A percentile compares a stretch with the other conserved stretches of the same genome.
Evolutionary conservation across 2,329 filamentous ascomycete species (phyloP).

Genomic region (Neurospora sp.): DNA sequence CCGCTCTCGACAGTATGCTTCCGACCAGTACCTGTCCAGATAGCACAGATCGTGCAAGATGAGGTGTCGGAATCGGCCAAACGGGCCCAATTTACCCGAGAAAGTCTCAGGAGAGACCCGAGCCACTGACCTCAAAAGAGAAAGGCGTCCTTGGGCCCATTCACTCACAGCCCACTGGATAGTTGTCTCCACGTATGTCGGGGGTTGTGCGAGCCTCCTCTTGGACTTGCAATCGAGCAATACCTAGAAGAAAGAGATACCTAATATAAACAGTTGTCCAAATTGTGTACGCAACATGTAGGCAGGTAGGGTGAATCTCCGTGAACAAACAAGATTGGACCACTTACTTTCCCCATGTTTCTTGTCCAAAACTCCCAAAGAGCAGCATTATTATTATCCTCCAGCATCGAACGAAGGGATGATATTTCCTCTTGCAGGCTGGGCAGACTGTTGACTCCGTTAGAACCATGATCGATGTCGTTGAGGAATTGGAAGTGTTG

Average conservation of each 20-base stretch:
- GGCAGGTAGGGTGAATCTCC: not conserved
- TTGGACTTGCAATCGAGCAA: not conserved
- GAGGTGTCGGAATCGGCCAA: not conserved
- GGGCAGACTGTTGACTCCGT: no score
- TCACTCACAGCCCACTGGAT: not conserved
- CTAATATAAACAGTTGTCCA: not conserved
- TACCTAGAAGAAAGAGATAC: not conserved
- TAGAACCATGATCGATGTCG: no score
- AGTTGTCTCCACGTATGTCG: not conserved
- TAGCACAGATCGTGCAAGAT: not conserved
- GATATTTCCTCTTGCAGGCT: not conserved
- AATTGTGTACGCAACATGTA: not conserved
- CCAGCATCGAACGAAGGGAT: not conserved
- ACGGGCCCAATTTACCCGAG: not conserved
- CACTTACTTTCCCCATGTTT: not conserved
- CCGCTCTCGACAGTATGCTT: not conserved
- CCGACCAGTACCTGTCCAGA: not conserved
- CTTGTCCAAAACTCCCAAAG: not conserved
- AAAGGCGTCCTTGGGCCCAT: not conserved
- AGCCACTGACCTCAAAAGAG: not conserved
- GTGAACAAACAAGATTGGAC: not conserved
- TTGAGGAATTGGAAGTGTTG: no score
- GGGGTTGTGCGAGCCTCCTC: not conserved
- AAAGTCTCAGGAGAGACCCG: not conserved
- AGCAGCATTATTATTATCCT: not conserved